Conservation (phyloP, 2,329 filamentous ascomycete species). For the Exserohilum rostratum region DNA sequence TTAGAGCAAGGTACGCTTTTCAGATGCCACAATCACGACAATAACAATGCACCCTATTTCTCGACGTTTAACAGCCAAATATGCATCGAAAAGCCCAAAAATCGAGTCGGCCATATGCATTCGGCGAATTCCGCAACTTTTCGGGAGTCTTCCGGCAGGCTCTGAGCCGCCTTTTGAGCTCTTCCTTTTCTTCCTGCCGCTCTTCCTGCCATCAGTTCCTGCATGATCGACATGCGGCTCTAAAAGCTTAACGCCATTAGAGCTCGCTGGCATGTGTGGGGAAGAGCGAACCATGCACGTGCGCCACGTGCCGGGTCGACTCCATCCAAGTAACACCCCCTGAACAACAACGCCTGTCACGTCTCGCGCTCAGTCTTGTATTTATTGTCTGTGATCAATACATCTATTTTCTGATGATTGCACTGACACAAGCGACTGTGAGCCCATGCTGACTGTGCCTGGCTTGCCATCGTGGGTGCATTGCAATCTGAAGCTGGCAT, state of each 20-base stretch:
- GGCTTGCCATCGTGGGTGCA: neutral
- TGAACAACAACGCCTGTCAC: neutral
- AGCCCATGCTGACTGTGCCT: neutral
- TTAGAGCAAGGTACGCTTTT: constrained; percentile 23
- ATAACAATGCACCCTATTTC: constrained; percentile 21
- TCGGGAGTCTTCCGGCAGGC: constrained; percentile 35
- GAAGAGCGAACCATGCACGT: constrained; percentile 32
- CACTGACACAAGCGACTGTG: neutral
- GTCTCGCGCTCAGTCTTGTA: neutral
- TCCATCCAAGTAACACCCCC: neutral
- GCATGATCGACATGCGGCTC: constrained; percentile 46
- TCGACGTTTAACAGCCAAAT: constrained; percentile 9
- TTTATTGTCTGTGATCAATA: neutral
- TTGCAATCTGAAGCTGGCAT: neutral
- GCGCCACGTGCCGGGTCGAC: constrained; percentile 24
- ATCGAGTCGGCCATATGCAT: neutral
- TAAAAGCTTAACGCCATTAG: constrained; percentile 43
- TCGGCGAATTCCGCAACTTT: constrained; percentile 26
- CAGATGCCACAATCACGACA: constrained; percentile 22
- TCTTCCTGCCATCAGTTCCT: constrained; percentile 37
- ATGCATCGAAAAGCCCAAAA: constrained; percentile 4
- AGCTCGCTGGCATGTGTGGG: constrained; percentile 39
- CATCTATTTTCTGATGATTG: neutral
- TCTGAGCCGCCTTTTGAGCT: constrained; percentile 15
- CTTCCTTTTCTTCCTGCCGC: constrained; percentile 20